Evolutionary conservation across 2,329 filamentous ascomycete species (phyloP).

Genomic region (Atkinsonella hypoxylon): DNA sequence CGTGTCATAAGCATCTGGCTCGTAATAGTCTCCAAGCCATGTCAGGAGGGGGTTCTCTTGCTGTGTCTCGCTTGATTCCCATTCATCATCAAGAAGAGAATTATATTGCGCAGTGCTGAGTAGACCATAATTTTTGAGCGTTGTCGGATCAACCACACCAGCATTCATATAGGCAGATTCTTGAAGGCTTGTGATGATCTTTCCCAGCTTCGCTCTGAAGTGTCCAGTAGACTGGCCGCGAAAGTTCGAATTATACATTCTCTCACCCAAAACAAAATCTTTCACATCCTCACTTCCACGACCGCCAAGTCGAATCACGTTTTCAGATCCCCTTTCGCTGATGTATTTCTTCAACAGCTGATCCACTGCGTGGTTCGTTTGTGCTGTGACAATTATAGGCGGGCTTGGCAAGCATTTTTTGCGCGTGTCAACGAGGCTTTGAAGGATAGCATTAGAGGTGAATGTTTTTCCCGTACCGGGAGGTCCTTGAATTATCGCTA

Average conservation of each 20-base stretch:
- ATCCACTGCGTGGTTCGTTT: constrained; percentile 86
- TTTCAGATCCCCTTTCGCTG: constrained; percentile 30
- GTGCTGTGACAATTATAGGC: constrained; percentile 68
- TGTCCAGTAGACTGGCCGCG: constrained; percentile 4
- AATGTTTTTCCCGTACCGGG: constrained; percentile 69
- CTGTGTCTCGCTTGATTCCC: constrained; percentile 12
- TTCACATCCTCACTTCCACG: constrained; percentile 55
- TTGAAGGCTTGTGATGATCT: constrained; percentile 6
- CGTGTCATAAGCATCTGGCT: background rate
- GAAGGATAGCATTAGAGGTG: constrained; percentile 60
- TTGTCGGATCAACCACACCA: constrained; percentile 34
- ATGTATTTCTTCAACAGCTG: constrained; percentile 60
- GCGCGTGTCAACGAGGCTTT: constrained; percentile 37
- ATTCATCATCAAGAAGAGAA: constrained; percentile 42
- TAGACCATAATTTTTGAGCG: constrained; percentile 42
- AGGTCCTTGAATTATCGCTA: constrained; percentile 75
- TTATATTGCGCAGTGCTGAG: constrained; percentile 52
- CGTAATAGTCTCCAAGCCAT: constrained; percentile 10
- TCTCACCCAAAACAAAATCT: constrained; percentile 42
- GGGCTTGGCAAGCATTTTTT: constrained; percentile 23
- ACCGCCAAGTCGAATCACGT: constrained; percentile 50
- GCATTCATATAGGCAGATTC: constrained; percentile 17
- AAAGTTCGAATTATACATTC: constrained; percentile 18
- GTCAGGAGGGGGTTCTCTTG: constrained; percentile 1
- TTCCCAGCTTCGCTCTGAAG: constrained; percentile 5